Percentiles rank a stretch among this genome's conserved stretches.
Conservation (phyloP, 345 rosid species). For the Mallotus nudiflorus region DNA sequence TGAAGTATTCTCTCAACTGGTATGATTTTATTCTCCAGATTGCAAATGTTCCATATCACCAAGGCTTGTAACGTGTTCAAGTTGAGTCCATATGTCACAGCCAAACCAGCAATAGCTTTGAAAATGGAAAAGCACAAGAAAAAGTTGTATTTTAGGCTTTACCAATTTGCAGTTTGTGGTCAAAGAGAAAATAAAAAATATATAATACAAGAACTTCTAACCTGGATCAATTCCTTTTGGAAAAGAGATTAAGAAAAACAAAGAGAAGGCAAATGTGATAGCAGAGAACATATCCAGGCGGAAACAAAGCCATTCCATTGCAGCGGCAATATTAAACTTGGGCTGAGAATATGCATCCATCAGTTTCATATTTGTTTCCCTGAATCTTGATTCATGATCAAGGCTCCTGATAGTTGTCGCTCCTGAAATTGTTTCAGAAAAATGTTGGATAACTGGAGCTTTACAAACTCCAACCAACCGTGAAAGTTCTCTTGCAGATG, state of each 20-base stretch:
- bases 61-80: constrained; percentile 65
- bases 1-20: constrained; percentile 89
- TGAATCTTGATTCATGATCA: constrained; percentile 66
- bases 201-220: constrained; percentile 22
- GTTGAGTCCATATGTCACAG: constrained; percentile 81
- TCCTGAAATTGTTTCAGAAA: constrained; percentile 74
- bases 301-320: constrained; percentile 77
- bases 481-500: constrained; percentile 72
- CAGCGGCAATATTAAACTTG: constrained; percentile 45
- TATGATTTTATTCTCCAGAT: constrained; percentile 74
- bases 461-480: constrained; percentile 65
- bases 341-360: constrained; percentile 57
- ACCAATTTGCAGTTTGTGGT: background rate
- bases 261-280: constrained; percentile 51
- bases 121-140: constrained; percentile 1
- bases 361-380: constrained; percentile 48
- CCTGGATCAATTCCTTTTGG: constrained; percentile 73
- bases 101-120: constrained; percentile 79
- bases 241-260: constrained; percentile 57
- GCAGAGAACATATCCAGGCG: constrained; percentile 64
- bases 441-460: constrained; percentile 74
- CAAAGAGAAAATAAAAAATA: background rate
- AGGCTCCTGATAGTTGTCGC: constrained; percentile 67
- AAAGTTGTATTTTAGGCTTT: constrained; percentile 1
- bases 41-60: constrained; percentile 70